Evolutionary conservation across 73 alveolate species (phyloP).

Genomic region (Halteria grandinella): DNA sequence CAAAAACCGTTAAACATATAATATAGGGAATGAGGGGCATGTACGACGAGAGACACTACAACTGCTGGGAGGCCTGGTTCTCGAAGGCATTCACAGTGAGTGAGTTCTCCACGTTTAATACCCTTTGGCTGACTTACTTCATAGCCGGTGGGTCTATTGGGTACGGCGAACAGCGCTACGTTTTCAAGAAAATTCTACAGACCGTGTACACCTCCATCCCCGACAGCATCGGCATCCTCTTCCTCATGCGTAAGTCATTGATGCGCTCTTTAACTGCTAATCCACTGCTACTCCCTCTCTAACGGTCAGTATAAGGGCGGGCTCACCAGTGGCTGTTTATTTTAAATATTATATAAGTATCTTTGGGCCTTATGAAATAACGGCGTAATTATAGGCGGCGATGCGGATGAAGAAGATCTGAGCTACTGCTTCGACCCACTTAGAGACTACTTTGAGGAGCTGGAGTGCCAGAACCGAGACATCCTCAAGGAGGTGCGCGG

Average conservation of each 20-base stretch:
- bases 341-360: no score
- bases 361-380: no score
- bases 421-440: conserved; percentile 70
- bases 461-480: conserved; percentile 54
- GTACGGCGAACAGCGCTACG: conserved; percentile 68
- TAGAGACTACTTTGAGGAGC: conserved; percentile 66
- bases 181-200: conserved; percentile 76
- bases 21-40: conserved; percentile 71
- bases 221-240: conserved; percentile 78
- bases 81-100: conserved; percentile 72
- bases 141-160: conserved; percentile 57
- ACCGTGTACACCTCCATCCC: conserved; percentile 86
- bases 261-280: no score
- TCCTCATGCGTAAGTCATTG: conserved; percentile 71
- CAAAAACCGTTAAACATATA: neutral
- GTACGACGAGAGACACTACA: conserved; percentile 82
- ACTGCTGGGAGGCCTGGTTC: conserved; percentile 89
- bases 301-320: no score
- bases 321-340: no score
- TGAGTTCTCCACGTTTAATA: conserved; percentile 73
- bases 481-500: conserved; percentile 80
- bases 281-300: no score
- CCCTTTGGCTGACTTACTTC: conserved; percentile 87
- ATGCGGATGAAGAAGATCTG: conserved; percentile 68
- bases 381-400: conserved; percentile 67